Evolutionary conservation across 1,139 yeast genomes (phyloP).

Genomic region (Pichia sp.): DNA sequence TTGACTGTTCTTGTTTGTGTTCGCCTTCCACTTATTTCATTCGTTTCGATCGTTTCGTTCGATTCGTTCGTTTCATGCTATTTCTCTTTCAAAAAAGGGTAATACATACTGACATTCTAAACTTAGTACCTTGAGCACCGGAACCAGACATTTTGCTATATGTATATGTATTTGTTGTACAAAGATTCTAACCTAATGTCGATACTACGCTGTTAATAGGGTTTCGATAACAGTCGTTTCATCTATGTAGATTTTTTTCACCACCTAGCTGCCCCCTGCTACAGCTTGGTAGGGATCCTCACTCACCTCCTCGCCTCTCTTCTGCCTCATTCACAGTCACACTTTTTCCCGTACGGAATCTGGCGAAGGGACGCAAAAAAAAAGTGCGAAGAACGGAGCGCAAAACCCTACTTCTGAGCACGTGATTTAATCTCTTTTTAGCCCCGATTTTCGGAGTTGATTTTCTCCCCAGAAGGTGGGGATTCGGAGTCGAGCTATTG

Average conservation of each 20-base stretch:
- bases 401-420: background rate
- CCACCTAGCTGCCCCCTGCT: background rate
- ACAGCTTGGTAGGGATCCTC: background rate
- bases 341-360: background rate
- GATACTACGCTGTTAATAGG: background rate
- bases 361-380: background rate
- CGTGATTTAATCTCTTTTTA: background rate
- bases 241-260: constrained; percentile 4
- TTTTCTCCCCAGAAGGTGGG: background rate
- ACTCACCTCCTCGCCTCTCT: background rate
- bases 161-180: constrained; percentile 17
- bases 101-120: constrained; percentile 94
- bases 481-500: no score
- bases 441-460: background rate
- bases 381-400: background rate
- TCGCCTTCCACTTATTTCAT: background rate
- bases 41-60: background rate
- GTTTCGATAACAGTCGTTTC: background rate
- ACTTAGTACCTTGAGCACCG: constrained; percentile 99
- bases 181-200: background rate
- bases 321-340: background rate
- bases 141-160: constrained; percentile 62
- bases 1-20: background rate
- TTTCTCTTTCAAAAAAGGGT: background rate
- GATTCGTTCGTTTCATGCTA: no score